Conservation (phyloP, 2,329 filamentous ascomycete genomes). For the Trichoderma afroharzianum region DNA sequence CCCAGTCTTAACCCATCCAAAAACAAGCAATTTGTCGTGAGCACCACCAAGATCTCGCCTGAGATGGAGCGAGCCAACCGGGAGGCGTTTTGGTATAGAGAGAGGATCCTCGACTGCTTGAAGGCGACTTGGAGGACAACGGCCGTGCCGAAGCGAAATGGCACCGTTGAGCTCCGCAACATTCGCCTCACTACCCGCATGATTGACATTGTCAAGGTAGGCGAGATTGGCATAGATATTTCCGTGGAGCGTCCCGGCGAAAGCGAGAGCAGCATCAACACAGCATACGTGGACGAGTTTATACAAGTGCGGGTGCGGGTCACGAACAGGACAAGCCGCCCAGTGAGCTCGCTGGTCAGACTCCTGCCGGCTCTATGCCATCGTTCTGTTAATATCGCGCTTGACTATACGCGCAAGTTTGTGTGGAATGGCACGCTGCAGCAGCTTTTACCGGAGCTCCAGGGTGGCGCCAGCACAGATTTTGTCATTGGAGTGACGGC, state of each 20-base stretch:
- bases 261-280: constrained; percentile 17
- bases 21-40: constrained; percentile 92
- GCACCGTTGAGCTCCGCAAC: constrained; percentile 71
- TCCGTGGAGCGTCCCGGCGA: constrained; percentile 39
- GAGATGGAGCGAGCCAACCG: constrained; percentile 73
- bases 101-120: constrained; percentile 70
- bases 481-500: constrained; percentile 68
- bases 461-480: constrained; percentile 55
- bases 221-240: constrained; percentile 70
- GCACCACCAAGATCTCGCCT: constrained; percentile 71
- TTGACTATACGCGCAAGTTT: constrained; percentile 79
- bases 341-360: constrained; percentile 69
- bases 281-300: constrained; percentile 50
- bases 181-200: constrained; percentile 72
- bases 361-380: constrained; percentile 74
- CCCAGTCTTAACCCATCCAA: constrained; percentile 75
- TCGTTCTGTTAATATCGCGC: constrained; percentile 65
- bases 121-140: constrained; percentile 67
- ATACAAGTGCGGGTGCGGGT: constrained; percentile 66
- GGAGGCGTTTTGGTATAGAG: constrained; percentile 89
- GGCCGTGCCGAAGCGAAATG: constrained; percentile 51
- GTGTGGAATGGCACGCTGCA: constrained; percentile 84
- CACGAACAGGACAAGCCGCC: constrained; percentile 66
- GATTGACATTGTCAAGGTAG: constrained; percentile 77
- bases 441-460: constrained; percentile 62